A percentile compares a stretch with the other conserved stretches of the same genome.
Evolutionary conservation across 805 yeast species (phyloP).

Genomic region (Zygoascus bituminiphila): DNA sequence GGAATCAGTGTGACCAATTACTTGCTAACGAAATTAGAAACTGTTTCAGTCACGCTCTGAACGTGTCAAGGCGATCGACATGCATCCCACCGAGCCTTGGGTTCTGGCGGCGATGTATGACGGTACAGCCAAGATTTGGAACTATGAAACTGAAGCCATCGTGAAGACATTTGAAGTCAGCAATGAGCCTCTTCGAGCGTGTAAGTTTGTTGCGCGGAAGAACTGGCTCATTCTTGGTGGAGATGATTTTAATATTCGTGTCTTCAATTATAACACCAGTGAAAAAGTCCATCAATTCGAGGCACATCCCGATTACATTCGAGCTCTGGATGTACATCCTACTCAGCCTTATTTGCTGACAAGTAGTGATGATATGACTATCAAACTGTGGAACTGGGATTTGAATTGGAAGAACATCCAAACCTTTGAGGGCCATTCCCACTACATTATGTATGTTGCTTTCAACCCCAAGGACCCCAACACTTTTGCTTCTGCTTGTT

Average conservation of each 20-base stretch:
- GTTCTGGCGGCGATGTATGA: conserved; percentile 82
- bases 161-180: conserved; percentile 90
- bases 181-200: conserved; percentile 94
- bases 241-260: conserved; percentile 91
- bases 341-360: conserved; percentile 82
- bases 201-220: conserved; percentile 89
- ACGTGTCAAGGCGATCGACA: conserved; percentile 95
- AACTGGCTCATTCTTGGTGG: conserved; percentile 96
- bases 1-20: conserved; percentile 29
- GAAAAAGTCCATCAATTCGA: conserved; percentile 93
- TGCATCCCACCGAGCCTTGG: conserved; percentile 99
- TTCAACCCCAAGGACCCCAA: conserved; percentile 97
- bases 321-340: conserved; percentile 91
- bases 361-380: conserved; percentile 83
- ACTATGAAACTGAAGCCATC: conserved; percentile 72
- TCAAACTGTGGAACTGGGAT: conserved; percentile 98
- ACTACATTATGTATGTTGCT: conserved; percentile 88
- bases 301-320: conserved; percentile 95
- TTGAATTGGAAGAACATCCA: conserved; percentile 84
- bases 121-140: conserved; percentile 89
- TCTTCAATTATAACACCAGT: conserved; percentile 90
- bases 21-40: conserved; percentile 36
- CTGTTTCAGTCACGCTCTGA: conserved; percentile 87
- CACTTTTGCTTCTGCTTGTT: conserved; percentile 94
- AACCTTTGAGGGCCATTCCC: conserved; percentile 90